Conservation (phyloP, 495 filamentous ascomycete species). For the Penicillium manginii region DNA sequence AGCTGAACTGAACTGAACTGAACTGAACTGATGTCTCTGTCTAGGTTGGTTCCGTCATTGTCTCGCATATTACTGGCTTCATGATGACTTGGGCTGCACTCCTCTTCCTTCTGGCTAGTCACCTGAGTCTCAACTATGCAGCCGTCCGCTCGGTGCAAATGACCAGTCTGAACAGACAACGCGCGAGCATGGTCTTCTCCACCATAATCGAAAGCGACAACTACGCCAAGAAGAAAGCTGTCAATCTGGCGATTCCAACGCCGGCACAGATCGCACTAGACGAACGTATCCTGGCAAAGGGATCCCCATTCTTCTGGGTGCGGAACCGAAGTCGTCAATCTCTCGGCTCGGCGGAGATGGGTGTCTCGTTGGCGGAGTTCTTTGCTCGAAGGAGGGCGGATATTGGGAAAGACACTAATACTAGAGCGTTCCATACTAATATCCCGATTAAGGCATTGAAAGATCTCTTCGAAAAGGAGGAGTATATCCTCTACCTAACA, state of each 20-base stretch:
- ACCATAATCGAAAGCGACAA: conserved; percentile 54
- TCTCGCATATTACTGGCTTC: conserved; percentile 72
- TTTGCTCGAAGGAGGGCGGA: conserved; percentile 19
- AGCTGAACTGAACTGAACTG: too few relatives aligned
- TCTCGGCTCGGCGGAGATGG: conserved; percentile 39
- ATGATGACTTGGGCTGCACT: conserved; percentile 77
- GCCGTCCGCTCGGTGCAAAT: conserved; percentile 85
- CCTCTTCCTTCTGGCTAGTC: conserved; percentile 68
- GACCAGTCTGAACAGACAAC: conserved; percentile 84
- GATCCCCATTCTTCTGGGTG: conserved; percentile 34
- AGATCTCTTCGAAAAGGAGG: conserved; percentile 33
- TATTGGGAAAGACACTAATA: too few relatives aligned
- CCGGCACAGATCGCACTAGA: conserved; percentile 65
- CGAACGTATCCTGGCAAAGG: conserved; percentile 77
- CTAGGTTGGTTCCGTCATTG: conserved; percentile 78
- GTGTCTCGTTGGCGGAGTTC: conserved; percentile 37
- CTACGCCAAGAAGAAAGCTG: conserved; percentile 25
- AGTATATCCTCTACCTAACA: conserved; percentile 36
- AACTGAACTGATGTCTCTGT: too few relatives aligned
- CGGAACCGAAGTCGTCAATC: not conserved
- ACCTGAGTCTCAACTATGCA: conserved; percentile 81
- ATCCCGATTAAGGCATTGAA: conserved; percentile 25
- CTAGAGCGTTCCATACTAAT: conserved; percentile 17
- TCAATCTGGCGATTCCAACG: conserved; percentile 42
- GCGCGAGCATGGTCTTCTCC: conserved; percentile 79